Conservation (phyloP, 2,329 filamentous ascomycete species). For the Diaporthe ilicicola region DNA sequence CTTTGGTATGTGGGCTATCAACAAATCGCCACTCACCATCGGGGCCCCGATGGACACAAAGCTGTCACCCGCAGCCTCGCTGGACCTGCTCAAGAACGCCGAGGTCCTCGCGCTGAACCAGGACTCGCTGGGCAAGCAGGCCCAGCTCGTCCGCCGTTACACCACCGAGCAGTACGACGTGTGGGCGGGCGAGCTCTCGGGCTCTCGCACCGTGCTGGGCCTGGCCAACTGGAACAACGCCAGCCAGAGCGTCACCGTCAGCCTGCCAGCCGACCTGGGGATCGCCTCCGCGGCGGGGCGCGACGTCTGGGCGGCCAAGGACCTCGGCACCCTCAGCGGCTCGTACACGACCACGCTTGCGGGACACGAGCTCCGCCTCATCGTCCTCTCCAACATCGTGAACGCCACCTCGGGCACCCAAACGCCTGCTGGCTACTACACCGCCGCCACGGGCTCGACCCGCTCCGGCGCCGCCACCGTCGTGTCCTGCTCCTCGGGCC, state of each 20-base stretch:
- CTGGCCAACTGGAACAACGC: constrained; percentile 60
- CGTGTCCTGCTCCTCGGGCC: constrained; percentile 45
- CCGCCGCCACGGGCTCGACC: constrained; percentile 45
- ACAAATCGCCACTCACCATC: constrained; percentile 59
- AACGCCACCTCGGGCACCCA: constrained; percentile 32
- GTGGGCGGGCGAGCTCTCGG: constrained; percentile 58
- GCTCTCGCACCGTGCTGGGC: constrained; percentile 51
- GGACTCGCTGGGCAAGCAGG: constrained; percentile 60
- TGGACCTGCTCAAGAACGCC: constrained; percentile 56
- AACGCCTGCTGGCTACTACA: constrained; percentile 48
- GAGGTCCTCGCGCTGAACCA: constrained; percentile 68
- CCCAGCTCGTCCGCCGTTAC: constrained; percentile 57
- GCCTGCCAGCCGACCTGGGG: constrained; percentile 50
- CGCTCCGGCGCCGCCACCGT: constrained; percentile 46
- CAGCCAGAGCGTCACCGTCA: constrained; percentile 50
- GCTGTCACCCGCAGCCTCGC: constrained; percentile 48
- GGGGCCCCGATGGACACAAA: constrained; percentile 52
- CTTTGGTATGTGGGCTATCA: constrained; percentile 61
- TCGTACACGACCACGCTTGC: constrained; percentile 44
- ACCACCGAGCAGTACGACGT: constrained; percentile 60
- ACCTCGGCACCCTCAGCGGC: constrained; percentile 45
- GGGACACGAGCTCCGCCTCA: constrained; percentile 50
- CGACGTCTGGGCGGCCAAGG: constrained; percentile 50
- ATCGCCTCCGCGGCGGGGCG: constrained; percentile 48
- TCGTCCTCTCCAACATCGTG: constrained; percentile 48